Evolutionary conservation across 2,329 filamentous ascomycete genomes (phyloP).

Genomic region (Exophiala alcalophila): DNA sequence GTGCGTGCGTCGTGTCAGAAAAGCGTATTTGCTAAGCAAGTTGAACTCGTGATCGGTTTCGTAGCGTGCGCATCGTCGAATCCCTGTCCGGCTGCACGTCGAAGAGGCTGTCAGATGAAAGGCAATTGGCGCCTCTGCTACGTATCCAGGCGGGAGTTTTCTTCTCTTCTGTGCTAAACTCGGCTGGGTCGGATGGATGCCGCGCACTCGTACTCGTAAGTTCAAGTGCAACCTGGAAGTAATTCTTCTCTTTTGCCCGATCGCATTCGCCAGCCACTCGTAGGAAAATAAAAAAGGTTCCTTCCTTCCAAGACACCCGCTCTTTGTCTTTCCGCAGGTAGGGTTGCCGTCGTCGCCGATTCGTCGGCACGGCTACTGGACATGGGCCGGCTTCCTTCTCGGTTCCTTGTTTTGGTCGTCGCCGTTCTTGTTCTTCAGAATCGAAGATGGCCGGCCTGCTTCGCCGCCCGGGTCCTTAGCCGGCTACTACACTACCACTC

Average conservation of each 20-base stretch:
- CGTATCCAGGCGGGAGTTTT: too few species aligned
- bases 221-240: too few species aligned
- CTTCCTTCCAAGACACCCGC: slow-evolving; percentile 1
- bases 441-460: too few species aligned
- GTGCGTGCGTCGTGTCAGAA: too few species aligned
- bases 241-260: too few species aligned
- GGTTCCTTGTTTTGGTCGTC: too few species aligned
- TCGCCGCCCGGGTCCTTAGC: too few species aligned
- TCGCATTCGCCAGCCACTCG: too few species aligned
- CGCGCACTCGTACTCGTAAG: too few species aligned
- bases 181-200: slow-evolving; percentile 6
- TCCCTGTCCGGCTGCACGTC: slow-evolving; percentile 7
- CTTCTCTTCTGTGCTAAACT: slow-evolving; percentile 2
- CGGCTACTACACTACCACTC: too few species aligned
- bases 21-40: slow-evolving; percentile 16
- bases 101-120: slow-evolving; percentile 13
- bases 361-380: slow-evolving; percentile 1
- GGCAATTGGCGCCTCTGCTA: slow-evolving; percentile 16
- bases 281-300: background rate
- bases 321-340: background rate
- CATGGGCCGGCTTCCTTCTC: slow-evolving; percentile 5
- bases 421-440: slow-evolving; percentile 3
- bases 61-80: slow-evolving; percentile 4
- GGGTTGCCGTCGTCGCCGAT: slow-evolving; percentile 2
- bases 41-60: slow-evolving; percentile 21